A percentile compares a stretch with the other conserved stretches of the same genome.
phyloP scores from a whole-genome alignment of 2,329 filamentous ascomycete genomes.

The Sporothrix variecibatus region DNA sequence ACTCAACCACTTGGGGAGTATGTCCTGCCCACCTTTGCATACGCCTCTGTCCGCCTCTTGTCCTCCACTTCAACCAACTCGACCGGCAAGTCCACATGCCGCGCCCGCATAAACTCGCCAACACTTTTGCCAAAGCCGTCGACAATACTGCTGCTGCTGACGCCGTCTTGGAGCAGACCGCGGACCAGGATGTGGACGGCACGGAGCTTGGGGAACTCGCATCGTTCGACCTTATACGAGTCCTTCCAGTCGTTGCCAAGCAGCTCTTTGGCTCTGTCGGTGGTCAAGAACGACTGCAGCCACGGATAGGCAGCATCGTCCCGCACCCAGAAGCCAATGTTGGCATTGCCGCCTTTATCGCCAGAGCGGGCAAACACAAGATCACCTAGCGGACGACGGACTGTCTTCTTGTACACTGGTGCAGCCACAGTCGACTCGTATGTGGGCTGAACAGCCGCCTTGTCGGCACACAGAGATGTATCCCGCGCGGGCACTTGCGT shows the following conservation, averaged over 20 bases:
- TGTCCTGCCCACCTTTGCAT: background rate
- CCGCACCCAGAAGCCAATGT: conserved; percentile 14
- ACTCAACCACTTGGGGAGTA: background rate
- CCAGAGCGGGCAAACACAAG: conserved; percentile 39
- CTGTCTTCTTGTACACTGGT: conserved; percentile 4
- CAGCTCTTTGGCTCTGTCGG: conserved; percentile 41
- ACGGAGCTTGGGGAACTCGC: conserved; percentile 46
- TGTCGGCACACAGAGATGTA: conserved; percentile 5
- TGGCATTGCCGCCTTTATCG: conserved; percentile 36
- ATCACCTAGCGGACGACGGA: conserved; percentile 36
- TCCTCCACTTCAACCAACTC: conserved; percentile 15
- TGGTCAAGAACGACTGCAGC: conserved; percentile 38
- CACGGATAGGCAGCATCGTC: conserved; percentile 24
- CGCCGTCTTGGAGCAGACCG: conserved; percentile 46
- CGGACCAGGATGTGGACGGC: conserved; percentile 41
- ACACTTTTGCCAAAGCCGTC: conserved; percentile 56
- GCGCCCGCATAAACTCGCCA: conserved; percentile 49
- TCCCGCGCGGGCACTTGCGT: conserved; percentile 15
- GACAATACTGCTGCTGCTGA: conserved; percentile 50
- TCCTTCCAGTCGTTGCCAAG: conserved; percentile 48
- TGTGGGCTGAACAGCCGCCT: conserved; percentile 4
- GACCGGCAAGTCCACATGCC: conserved; percentile 36
- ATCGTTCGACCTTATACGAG: conserved; percentile 45
- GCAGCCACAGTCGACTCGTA: conserved; percentile 27
- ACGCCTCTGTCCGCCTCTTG: background rate